phyloP scores from a whole-genome alignment of 2,329 filamentous ascomycete genomes.

The Colletotrichum sp. region DNA sequence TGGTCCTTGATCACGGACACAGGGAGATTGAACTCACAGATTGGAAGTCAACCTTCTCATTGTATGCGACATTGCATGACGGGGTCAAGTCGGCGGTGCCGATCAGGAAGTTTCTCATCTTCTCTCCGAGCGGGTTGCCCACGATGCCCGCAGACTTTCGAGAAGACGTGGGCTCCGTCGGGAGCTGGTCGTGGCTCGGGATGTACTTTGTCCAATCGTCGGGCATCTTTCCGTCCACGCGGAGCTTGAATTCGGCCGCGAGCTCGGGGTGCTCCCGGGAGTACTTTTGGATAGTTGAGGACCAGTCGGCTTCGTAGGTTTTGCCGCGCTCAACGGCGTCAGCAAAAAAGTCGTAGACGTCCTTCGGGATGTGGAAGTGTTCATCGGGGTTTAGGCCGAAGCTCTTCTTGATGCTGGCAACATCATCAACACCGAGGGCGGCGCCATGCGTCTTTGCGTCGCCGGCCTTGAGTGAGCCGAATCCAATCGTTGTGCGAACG shows the following conservation, averaged over 20 bases:
- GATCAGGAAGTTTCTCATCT: constrained; percentile 55
- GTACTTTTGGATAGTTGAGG: constrained; percentile 45
- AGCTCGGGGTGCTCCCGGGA: constrained; percentile 50
- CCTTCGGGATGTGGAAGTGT: constrained; percentile 42
- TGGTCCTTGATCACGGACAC: fast-evolving
- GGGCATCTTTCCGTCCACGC: constrained; percentile 52
- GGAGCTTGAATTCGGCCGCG: constrained; percentile 49
- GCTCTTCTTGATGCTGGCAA: constrained; percentile 42
- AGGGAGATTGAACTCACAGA: not conserved
- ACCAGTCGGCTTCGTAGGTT: constrained; percentile 51
- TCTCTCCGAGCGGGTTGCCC: constrained; percentile 55
- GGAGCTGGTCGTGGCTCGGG: constrained; percentile 46
- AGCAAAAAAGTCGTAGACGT: constrained; percentile 56
- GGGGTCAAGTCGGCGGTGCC: constrained; percentile 59
- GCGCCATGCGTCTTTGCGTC: constrained; percentile 62
- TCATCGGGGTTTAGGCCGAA: constrained; percentile 38
- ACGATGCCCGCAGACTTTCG: constrained; percentile 53
- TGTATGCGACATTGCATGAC: constrained; percentile 61
- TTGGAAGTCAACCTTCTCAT: constrained; percentile 55
- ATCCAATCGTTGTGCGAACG: constrained; percentile 59
- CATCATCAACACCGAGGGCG: constrained; percentile 58
- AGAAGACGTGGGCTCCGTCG: constrained; percentile 50
- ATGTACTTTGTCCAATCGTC: constrained; percentile 54
- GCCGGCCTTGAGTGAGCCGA: constrained; percentile 53
- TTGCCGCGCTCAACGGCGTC: constrained; percentile 48